Evolutionary conservation across 805 yeast genomes (phyloP).

Genomic region (Wickerhamomyces xylosicus): DNA sequence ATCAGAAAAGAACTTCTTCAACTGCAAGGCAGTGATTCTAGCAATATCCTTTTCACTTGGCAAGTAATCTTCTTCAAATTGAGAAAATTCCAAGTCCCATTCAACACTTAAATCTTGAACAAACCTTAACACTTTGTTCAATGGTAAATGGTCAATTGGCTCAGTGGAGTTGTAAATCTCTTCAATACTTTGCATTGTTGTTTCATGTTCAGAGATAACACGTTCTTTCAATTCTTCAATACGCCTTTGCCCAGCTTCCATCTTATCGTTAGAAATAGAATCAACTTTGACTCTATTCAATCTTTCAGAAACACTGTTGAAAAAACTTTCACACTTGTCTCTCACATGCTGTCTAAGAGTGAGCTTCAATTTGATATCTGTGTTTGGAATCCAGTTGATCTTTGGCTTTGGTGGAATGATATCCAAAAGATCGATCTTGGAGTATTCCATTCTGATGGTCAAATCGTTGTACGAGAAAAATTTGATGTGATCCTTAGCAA

Average conservation of each 20-base stretch:
- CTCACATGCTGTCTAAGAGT: slow-evolving; percentile 47
- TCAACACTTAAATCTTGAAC: slow-evolving; percentile 74
- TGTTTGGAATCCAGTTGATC: slow-evolving; percentile 61
- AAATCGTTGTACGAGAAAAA: slow-evolving; percentile 75
- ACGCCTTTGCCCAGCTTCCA: slow-evolving; percentile 54
- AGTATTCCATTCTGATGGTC: slow-evolving; percentile 72
- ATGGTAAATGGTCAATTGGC: slow-evolving; percentile 55
- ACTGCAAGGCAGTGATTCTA: slow-evolving; percentile 78
- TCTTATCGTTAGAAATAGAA: slow-evolving; percentile 58
- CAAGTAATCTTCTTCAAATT: slow-evolving; percentile 66
- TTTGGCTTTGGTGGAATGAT: slow-evolving; percentile 67
- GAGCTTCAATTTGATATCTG: slow-evolving; percentile 57
- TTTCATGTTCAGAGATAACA: slow-evolving; percentile 39
- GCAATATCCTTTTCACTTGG: slow-evolving; percentile 93
- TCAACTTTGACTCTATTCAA: slow-evolving; percentile 69
- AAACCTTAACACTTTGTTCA: slow-evolving; percentile 60
- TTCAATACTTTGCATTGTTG: slow-evolving; percentile 34
- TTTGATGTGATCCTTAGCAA: slow-evolving; percentile 70
- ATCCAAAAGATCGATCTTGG: slow-evolving; percentile 66
- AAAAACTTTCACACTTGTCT: slow-evolving; percentile 47
- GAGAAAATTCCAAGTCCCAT: slow-evolving; percentile 81
- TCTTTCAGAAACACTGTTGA: slow-evolving; percentile 61
- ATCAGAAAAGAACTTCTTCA: slow-evolving; percentile 63
- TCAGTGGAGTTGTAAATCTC: slow-evolving; percentile 42
- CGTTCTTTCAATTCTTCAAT: slow-evolving; percentile 47